Evolutionary conservation across 768 basidiomycete species (phyloP).

Genomic region (Hygrocybe coccinea): DNA sequence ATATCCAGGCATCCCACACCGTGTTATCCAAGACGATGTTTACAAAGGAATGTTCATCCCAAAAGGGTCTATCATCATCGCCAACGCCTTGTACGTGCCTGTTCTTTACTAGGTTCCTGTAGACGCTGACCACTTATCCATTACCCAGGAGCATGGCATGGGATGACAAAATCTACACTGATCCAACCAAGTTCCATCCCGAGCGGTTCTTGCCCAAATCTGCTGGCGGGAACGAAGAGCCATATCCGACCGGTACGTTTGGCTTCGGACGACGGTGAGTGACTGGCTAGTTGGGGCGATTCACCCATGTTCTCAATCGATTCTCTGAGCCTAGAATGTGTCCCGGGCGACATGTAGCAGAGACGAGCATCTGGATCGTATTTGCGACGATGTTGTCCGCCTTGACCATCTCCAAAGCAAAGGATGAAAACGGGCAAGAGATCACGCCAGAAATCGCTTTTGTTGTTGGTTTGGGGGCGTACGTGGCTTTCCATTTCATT

Average conservation of each 20-base stretch:
- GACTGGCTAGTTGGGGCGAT: no score
- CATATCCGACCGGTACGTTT: conserved; percentile 19
- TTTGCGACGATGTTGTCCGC: no score
- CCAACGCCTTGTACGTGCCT: conserved; percentile 19
- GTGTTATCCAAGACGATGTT: conserved; percentile 18
- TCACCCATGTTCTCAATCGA: no score
- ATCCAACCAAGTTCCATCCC: conserved; percentile 25
- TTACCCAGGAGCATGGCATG: conserved; percentile 23
- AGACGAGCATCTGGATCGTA: no score
- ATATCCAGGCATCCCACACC: not conserved
- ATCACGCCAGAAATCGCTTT: not conserved
- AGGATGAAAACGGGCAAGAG: not conserved
- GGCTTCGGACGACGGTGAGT: conserved; percentile 17
- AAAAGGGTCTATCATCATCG: conserved; percentile 27
- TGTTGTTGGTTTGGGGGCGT: conserved; percentile 4
- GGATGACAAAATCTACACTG: conserved; percentile 21
- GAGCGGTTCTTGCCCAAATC: conserved; percentile 18
- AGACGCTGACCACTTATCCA: not conserved
- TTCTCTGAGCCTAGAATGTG: no score
- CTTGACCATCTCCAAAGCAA: no score
- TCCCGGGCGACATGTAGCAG: no score
- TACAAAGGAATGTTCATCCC: conserved; percentile 37
- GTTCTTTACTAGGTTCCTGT: not conserved
- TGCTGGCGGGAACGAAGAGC: conserved; percentile 20
- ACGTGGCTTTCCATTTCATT: conserved; percentile 3